Conservation (phyloP, 2,329 filamentous ascomycete genomes). For the Grosmannia clavigera region DNA sequence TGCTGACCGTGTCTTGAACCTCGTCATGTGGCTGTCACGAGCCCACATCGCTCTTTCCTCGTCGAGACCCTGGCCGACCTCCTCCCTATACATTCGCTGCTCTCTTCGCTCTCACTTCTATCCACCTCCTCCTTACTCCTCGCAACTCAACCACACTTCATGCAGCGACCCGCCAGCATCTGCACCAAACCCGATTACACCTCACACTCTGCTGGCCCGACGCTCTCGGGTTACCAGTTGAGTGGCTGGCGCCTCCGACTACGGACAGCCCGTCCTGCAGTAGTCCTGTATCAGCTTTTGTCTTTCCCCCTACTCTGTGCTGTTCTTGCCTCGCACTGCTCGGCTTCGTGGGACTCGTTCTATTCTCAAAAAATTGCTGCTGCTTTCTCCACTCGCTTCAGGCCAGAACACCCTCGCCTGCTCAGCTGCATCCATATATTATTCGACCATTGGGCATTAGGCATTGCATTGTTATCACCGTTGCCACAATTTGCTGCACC, state of each 20-base stretch:
- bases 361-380: background rate
- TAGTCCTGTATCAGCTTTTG: background rate
- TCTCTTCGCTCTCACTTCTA: background rate
- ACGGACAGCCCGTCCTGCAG: background rate
- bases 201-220: background rate
- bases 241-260: background rate
- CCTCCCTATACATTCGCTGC: background rate
- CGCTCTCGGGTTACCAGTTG: background rate
- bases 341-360: background rate
- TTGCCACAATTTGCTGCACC: background rate
- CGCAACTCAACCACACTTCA: background rate
- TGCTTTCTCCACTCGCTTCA: background rate
- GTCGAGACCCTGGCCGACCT: background rate
- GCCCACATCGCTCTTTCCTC: background rate
- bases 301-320: background rate
- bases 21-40: background rate
- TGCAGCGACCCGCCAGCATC: background rate
- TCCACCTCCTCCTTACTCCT: background rate
- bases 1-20: background rate
- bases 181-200: background rate
- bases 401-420: background rate
- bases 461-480: background rate
- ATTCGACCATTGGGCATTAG: background rate
- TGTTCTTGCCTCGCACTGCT: background rate
- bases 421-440: background rate